Evolutionary conservation across 139 green algal genomes (phyloP).

Genomic region (Chlamydomonas incerta): DNA sequence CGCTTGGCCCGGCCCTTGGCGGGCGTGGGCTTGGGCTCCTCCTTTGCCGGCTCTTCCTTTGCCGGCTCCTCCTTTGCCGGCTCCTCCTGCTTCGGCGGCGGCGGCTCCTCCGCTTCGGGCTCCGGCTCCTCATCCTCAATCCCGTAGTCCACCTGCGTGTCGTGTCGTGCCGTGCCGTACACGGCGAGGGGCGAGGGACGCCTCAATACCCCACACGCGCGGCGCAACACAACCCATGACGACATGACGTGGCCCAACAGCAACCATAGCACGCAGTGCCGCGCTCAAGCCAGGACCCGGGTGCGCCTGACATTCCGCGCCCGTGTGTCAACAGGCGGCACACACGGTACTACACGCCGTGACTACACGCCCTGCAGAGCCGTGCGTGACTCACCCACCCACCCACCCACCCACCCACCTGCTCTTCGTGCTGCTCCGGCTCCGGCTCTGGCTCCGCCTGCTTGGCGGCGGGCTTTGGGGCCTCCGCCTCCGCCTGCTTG

Average conservation of each 20-base stretch:
- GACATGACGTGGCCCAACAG: too few species aligned
- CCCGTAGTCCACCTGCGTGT: slow-evolving; percentile 23
- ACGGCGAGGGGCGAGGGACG: too few species aligned
- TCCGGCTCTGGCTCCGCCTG: not conserved
- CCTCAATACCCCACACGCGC: too few species aligned
- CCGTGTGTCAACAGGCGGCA: too few species aligned
- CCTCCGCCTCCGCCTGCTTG: not conserved
- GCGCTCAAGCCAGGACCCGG: too few species aligned
- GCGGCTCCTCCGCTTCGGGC: not conserved
- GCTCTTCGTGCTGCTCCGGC: slow-evolving; percentile 22
- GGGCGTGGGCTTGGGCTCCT: not conserved
- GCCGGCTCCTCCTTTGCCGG: not conserved
- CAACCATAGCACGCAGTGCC: too few species aligned
- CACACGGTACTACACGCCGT: too few species aligned
- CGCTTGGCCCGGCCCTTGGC: not conserved
- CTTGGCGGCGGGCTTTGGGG: not conserved
- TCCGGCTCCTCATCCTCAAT: not conserved
- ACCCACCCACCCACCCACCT: not conserved
- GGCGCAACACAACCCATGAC: too few species aligned
- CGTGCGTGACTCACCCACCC: too few species aligned
- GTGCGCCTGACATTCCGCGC: too few species aligned
- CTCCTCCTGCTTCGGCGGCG: not conserved
- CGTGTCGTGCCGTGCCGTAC: too few species aligned
- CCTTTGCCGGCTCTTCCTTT: not conserved
- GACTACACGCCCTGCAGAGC: too few species aligned